phyloP scores from a whole-genome alignment of 1,139 yeast genomes.

The Suhomyces guaymorum region DNA sequence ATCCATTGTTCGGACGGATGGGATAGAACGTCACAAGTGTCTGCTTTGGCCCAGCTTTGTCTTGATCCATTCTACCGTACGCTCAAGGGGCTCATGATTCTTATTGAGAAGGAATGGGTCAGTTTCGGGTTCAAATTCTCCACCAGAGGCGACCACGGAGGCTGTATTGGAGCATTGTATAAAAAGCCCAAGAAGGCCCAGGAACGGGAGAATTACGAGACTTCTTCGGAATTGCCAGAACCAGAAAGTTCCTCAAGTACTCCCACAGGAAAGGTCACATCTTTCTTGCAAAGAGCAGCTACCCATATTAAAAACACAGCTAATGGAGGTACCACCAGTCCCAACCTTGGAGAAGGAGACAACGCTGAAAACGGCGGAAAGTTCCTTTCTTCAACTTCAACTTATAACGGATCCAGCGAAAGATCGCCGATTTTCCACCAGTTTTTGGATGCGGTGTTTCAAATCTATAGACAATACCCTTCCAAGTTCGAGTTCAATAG shows the following conservation, averaged over 20 bases:
- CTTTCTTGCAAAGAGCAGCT: slow-evolving; percentile 46
- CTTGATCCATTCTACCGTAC: slow-evolving; percentile 91
- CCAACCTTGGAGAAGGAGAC: slow-evolving; percentile 13
- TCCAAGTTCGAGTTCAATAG: slow-evolving; percentile 81
- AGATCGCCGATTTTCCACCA: slow-evolving; percentile 93
- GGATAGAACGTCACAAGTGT: slow-evolving; percentile 93
- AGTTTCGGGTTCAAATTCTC: slow-evolving; percentile 91
- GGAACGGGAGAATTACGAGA: slow-evolving; percentile 6
- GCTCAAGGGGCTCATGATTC: slow-evolving; percentile 76
- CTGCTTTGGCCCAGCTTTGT: slow-evolving; percentile 82
- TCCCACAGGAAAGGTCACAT: slow-evolving; percentile 20
- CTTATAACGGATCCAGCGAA: slow-evolving; percentile 43
- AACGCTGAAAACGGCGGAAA: slow-evolving; percentile 12
- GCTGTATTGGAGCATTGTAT: slow-evolving; percentile 45
- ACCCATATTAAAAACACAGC: slow-evolving; percentile 45
- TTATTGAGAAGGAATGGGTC: slow-evolving; percentile 93
- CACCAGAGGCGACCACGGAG: slow-evolving; percentile 77
- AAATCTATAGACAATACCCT: slow-evolving; percentile 71
- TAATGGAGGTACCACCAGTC: slow-evolving; percentile 20
- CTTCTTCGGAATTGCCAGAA: slow-evolving; percentile 4
- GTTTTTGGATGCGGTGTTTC: slow-evolving; percentile 87
- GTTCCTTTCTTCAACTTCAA: slow-evolving; percentile 19
- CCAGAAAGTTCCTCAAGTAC: not conserved
- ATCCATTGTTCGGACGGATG: slow-evolving; percentile 98
- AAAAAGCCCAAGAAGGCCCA: slow-evolving; percentile 19